Evolutionary conservation across 202 grass and related monocot species (phyloP).

Genomic region (Dendrocalamus latiflorus): DNA sequence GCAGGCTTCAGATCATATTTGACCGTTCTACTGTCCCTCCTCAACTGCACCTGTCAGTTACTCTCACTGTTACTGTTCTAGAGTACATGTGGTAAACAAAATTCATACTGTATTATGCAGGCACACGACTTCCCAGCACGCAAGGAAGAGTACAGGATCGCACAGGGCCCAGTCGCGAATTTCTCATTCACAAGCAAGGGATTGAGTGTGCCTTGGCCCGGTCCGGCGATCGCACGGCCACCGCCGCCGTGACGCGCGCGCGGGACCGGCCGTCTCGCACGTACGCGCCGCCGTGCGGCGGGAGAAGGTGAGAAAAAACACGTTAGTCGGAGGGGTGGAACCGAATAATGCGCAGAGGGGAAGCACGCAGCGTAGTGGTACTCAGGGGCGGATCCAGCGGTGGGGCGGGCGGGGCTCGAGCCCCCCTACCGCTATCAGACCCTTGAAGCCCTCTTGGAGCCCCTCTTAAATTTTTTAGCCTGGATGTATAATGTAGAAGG

Average conservation of each 20-base stretch:
- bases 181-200: not conserved
- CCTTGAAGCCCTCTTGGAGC: no score
- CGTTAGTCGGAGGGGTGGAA: not conserved
- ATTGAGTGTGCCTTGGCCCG: no score
- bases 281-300: no score
- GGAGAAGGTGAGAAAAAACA: not conserved
- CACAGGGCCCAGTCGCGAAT: not conserved
- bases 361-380: no score
- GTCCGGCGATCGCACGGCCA: no score
- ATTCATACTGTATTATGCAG: no score
- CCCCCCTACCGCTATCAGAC: no score
- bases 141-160: not conserved
- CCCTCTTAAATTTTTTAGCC: no score
- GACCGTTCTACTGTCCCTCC: not conserved
- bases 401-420: no score
- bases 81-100: not conserved
- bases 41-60: not conserved
- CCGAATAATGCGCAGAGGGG: no score
- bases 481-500: no score
- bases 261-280: not conserved
- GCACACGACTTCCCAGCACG: not conserved
- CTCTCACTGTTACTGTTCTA: not conserved
- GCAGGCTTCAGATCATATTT: not conserved
- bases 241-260: not conserved
- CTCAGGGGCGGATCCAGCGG: no score